Base-by-base conservation (phyloP, 768 basidiomycete species). In the Trametopsis cervina region DNA sequence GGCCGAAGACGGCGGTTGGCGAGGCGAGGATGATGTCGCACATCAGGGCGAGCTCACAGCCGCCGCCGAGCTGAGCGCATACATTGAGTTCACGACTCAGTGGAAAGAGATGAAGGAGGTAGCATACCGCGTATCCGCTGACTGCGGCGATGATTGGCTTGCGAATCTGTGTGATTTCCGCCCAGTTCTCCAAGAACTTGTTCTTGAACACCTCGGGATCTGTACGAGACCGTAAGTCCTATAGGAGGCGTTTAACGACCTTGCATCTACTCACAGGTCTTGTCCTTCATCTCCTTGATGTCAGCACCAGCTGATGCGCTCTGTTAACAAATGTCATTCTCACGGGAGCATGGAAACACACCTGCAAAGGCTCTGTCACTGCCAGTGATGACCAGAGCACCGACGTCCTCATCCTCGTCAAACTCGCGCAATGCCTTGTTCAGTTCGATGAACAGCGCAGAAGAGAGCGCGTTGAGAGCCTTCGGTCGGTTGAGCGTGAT, bases 251-350 rank as follows among this genome's bases (percentile, higher is more conserved):
- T n/a, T n/a, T n/a, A n/a, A n/a, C n/a, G n/a, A n/a, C n/a, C n/a
- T n/a, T n/a, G n/a, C n/a, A n/a, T n/a, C n/a, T 4, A 67, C 80
- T 61, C 59, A 92, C 91, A 96, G 50, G 82, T 71, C 68, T 93
- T 93, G 69, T 94, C 89, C 67, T 92, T 93, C 95, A 98, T 98
- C 69, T 98, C 93, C 70, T 96, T 97, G 69, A 99, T 97, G 67
- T 99, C 95, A 18, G 95, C 95, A 2, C 95, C 93, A 58, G 93
- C 93, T 92, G 24, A 5, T 24, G 5, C 29, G 9, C 29, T 33
- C 29, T 7, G 15, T 33, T 7, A 7, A 33, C 29, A 7, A 7
- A 15, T 33, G 29, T n/a, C 7, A 35, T 15, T 20, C 38, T 40
- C 20, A 37, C 12, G 4, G 6, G 6, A 35, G 36, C 25, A 21